Conservation (phyloP, 192 early-diverging fungal species). For the Mortierella alpina region DNA sequence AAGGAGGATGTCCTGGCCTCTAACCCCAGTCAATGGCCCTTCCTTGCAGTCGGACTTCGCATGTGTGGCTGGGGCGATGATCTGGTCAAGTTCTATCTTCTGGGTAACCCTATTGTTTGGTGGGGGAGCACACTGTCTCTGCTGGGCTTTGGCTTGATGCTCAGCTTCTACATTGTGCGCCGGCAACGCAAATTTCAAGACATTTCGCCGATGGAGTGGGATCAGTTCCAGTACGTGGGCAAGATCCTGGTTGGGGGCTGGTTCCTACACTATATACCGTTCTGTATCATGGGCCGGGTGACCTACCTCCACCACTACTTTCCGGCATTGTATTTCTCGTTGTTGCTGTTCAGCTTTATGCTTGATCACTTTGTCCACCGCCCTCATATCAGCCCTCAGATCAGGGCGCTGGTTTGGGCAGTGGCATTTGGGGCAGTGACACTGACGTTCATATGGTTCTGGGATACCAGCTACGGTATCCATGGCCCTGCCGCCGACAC, state of each 20-base stretch:
- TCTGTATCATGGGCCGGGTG: slow-evolving; percentile 96
- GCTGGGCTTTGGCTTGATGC: slow-evolving; percentile 57
- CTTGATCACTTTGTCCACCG: slow-evolving; percentile 74
- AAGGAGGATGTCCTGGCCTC: slow-evolving; percentile 89
- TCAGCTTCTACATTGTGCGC: slow-evolving; percentile 71
- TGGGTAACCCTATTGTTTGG: slow-evolving; percentile 96
- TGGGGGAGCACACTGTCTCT: slow-evolving; percentile 75
- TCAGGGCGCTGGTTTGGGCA: slow-evolving; percentile 53
- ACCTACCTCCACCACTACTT: slow-evolving; percentile 98
- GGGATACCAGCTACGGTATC: slow-evolving; percentile 87
- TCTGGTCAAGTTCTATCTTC: slow-evolving; percentile 88
- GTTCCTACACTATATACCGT: slow-evolving; percentile 94
- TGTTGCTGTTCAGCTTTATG: slow-evolving; percentile 80
- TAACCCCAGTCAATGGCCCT: slow-evolving; percentile 88
- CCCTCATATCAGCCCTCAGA: slow-evolving; percentile 4
- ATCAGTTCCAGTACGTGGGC: slow-evolving; percentile 76
- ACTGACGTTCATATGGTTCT: slow-evolving; percentile 79
- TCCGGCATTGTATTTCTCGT: slow-evolving; percentile 93
- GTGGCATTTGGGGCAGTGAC: slow-evolving; percentile 55
- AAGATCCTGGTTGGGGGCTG: slow-evolving; percentile 88
- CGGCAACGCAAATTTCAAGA: slow-evolving; percentile 72
- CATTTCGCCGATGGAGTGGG: slow-evolving; percentile 64
- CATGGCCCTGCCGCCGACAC: slow-evolving; percentile 68
- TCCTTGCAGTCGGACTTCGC: slow-evolving; percentile 85
- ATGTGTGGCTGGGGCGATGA: slow-evolving; percentile 95